phyloP scores from a whole-genome alignment of 305 asterid species.

The Coffea humblotiana region DNA sequence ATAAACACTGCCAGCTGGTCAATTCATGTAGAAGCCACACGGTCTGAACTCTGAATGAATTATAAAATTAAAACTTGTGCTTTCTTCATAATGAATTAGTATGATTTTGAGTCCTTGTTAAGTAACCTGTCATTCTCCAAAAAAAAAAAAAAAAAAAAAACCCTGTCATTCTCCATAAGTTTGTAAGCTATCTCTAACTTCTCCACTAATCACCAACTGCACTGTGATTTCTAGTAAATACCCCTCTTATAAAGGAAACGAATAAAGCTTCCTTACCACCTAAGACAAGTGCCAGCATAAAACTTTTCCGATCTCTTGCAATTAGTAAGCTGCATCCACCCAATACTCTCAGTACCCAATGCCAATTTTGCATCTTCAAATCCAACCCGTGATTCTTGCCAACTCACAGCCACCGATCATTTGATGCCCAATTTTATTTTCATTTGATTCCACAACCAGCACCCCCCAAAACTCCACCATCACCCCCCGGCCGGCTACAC shows the following conservation, averaged over 20 bases:
- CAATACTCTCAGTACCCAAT: not conserved
- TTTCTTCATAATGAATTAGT: no score
- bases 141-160: no score
- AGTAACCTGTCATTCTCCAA: no score
- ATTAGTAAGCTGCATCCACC: not conserved
- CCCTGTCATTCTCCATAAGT: no score
- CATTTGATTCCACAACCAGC: not conserved
- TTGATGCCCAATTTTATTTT: not conserved
- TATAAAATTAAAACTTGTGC: no score
- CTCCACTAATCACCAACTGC: not conserved
- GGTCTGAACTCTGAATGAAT: not conserved
- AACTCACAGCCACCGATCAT: not conserved
- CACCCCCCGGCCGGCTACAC: no score
- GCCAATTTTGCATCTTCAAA: not conserved
- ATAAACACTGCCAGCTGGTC: not conserved
- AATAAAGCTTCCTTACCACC: not conserved
- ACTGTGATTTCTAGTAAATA: no score
- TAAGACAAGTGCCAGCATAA: conserved; percentile 8
- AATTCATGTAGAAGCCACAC: not conserved
- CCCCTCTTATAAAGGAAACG: no score
- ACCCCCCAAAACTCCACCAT: no score
- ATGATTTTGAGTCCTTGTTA: no score
- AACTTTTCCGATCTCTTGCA: not conserved
- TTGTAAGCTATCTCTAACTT: no score
- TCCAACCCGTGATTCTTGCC: not conserved